Percentiles rank a stretch among this genome's conserved stretches.
Evolutionary conservation across 2,329 filamentous ascomycete species (phyloP).

Genomic region (Scleromitrula shiraiana): DNA sequence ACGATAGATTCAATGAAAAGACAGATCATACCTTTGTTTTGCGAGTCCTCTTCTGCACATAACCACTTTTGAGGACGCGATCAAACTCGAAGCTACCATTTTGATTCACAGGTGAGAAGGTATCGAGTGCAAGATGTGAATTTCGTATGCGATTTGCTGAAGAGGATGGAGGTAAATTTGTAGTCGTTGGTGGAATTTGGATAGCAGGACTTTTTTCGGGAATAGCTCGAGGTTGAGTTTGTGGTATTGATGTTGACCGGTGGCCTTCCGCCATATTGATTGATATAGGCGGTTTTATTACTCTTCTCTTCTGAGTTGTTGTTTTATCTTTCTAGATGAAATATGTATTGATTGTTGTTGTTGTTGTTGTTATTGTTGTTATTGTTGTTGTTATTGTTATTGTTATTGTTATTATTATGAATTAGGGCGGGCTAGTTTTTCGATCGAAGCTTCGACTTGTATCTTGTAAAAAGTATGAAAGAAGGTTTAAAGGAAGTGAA

Average conservation of each 20-base stretch:
- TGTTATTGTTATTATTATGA: background rate
- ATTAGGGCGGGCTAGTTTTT: too few species aligned
- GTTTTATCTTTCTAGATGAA: background rate
- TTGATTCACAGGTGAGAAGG: constrained; percentile 81
- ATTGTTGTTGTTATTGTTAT: background rate
- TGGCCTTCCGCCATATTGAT: constrained; percentile 21
- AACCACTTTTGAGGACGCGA: constrained; percentile 82
- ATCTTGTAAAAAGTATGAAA: background rate
- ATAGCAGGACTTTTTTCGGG: constrained; percentile 18
- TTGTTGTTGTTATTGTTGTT: background rate
- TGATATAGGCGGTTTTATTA: constrained; percentile 10
- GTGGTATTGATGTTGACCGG: constrained; percentile 3
- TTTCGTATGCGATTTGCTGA: constrained; percentile 24
- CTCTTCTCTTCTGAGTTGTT: too few species aligned
- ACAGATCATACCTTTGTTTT: constrained; percentile 69
- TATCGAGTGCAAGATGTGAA: constrained; percentile 47
- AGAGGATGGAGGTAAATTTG: constrained; percentile 16
- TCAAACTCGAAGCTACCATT: constrained; percentile 96
- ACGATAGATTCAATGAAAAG: background rate
- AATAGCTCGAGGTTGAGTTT: constrained; percentile 22
- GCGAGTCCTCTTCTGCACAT: constrained; percentile 78
- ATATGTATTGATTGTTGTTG: background rate
- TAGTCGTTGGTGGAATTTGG: constrained; percentile 17
- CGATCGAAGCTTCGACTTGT: too few species aligned
- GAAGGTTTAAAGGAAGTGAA: background rate